Evolutionary conservation across 1,139 yeast genomes (phyloP), one percentile per base, ranked within the genome.

Genomic region (Zygosaccharomyces sapae): DNA sequence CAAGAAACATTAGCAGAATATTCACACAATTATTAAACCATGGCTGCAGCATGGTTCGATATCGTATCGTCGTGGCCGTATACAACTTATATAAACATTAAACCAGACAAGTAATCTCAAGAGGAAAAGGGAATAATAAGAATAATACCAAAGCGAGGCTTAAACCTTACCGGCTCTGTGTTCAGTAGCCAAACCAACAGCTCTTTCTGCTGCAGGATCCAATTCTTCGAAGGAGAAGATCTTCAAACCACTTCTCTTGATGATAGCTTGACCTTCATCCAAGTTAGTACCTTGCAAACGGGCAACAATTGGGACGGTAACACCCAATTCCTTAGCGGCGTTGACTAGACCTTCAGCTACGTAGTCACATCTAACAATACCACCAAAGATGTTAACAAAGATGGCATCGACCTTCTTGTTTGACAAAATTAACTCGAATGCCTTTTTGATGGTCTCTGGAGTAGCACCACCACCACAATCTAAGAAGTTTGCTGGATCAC

Each of bases 391-490:
- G 80, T 92, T 92, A 69, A 92, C 98, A 65, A 92, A 90, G 70
- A 92, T 92, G 69, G 97, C 96, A 63, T 88, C 82, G 59, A 94
- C 97, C 66, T 83, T 83, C 67, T 81, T 74, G 75, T 92, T 97
- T 53, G 94, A 80, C 67, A 92, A 76, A 67, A 92, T 92, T 71
- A 94, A 81, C 72, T 84, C 86, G 75, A 92, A 92, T 50, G 98
- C 99, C 74, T 86, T 86, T 75, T 90, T 95, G 69, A 92, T 92
- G 66, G 98, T 90, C 73, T 87, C 86, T 59, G 97, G 97, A 59
- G 97, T 92, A 62, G 99, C 98, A 71, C 97, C 95, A 76, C 99
- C 99, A 77, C 99, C 99, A 73, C 97, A 92, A 76, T 92, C 99
- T 71, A 92, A 81, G 80, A 92, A 92, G 79, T 92, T 92, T 59